These are phyloP conservation scores for Xerocomus potaroensis DNA, from an alignment of 768 basidiomycete species.

Conservation along the genomic window DNA sequence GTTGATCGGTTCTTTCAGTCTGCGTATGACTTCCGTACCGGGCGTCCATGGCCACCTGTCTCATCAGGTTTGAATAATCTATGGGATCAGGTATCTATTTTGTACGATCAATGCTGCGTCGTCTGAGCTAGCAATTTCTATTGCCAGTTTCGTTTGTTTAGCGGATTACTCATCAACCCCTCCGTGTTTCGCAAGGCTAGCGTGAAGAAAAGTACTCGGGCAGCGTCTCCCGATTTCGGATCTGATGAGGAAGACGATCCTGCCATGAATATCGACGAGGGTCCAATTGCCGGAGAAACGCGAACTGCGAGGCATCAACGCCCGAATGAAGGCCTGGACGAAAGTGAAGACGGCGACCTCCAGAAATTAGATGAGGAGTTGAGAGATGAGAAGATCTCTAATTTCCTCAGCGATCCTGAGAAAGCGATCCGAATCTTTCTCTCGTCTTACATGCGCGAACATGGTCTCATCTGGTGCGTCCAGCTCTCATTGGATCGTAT, in stretches of 20 bases:
- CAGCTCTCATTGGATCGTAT: background rate
- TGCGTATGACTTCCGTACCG: conserved; percentile 49
- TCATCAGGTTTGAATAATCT: conserved; percentile 35
- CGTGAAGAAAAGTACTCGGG: conserved; percentile 27
- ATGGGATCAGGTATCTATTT: conserved; percentile 59
- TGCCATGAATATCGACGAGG: conserved; percentile 4
- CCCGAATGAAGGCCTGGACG: conserved; percentile 8
- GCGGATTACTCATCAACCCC: conserved; percentile 51
- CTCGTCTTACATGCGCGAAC: conserved; percentile 62
- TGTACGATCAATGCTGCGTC: background rate
- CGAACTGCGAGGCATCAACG: conserved; percentile 27
- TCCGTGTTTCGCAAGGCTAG: conserved; percentile 33
- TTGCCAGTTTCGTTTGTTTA: conserved; percentile 55
- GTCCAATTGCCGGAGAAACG: background rate
- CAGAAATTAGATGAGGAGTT: conserved; percentile 30
- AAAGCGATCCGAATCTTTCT: conserved; percentile 57
- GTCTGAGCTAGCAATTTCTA: conserved; percentile 4
- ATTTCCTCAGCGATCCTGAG: conserved; percentile 64
- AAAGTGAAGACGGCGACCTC: conserved; percentile 34
- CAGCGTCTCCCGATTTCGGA: conserved; percentile 34
- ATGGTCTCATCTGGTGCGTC: conserved; percentile 66
- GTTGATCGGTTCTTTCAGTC: conserved; percentile 58
- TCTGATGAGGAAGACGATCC: conserved; percentile 27
- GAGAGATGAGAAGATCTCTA: conserved; percentile 41
- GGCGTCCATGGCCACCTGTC: conserved; percentile 36